Percentiles rank a stretch among this genome's conserved stretches.
Conservation (phyloP, 2,329 filamentous ascomycete species). For the Monosporascus sp. region DNA sequence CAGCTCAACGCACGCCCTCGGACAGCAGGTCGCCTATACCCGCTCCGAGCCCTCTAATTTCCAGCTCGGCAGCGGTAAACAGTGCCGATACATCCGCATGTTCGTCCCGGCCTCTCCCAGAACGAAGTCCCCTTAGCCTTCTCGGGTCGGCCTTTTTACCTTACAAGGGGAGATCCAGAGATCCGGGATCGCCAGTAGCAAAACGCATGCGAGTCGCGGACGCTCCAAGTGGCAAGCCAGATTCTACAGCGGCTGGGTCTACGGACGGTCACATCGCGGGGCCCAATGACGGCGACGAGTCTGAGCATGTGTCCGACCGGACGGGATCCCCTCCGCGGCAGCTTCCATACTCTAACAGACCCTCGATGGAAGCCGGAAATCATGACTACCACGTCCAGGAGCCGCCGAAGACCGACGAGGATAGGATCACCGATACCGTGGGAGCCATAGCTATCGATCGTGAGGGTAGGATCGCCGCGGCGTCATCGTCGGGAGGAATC, state of each 20-base stretch:
- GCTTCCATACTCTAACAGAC: not conserved
- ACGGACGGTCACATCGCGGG: not conserved
- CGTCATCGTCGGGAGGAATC: slow-evolving; percentile 93
- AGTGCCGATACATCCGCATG: slow-evolving; percentile 8
- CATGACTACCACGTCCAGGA: not conserved
- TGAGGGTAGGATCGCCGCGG: slow-evolving; percentile 82
- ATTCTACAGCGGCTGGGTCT: not conserved
- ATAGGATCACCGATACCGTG: slow-evolving; percentile 82
- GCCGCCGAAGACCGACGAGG: slow-evolving; percentile 22
- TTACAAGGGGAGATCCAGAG: slow-evolving; percentile 3
- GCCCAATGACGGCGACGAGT: not conserved
- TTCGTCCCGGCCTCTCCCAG: slow-evolving; percentile 8
- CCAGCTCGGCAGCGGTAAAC: slow-evolving; percentile 8
- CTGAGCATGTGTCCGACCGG: not conserved
- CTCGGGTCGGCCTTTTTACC: slow-evolving; percentile 13
- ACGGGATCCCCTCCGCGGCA: not conserved
- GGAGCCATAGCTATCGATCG: slow-evolving; percentile 90
- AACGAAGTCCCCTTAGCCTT: slow-evolving; percentile 23
- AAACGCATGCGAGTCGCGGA: slow-evolving; percentile 8
- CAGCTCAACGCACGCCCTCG: slow-evolving; percentile 24
- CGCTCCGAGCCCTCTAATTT: slow-evolving; percentile 4
- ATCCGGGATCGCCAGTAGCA: not conserved
- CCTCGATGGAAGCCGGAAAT: not conserved
- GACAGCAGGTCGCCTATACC: slow-evolving; percentile 3
- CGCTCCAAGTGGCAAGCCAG: not conserved